phyloP scores from a whole-genome alignment of 371 early-diverging fungal species.

The Mortierella sp. region DNA sequence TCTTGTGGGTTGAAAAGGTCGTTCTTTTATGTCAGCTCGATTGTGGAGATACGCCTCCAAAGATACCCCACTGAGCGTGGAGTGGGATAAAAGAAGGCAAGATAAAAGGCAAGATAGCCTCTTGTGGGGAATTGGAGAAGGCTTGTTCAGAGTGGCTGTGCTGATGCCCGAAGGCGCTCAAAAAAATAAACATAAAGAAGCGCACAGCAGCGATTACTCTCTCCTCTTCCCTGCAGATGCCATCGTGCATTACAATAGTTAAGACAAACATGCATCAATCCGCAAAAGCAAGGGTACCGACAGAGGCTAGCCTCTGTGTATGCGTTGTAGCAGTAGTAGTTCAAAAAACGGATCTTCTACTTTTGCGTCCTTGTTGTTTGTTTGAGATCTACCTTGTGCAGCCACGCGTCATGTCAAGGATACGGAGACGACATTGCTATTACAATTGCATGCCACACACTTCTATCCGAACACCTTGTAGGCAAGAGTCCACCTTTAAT shows the following conservation, averaged over 20 bases:
- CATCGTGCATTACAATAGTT: background rate
- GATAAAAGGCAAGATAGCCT: background rate
- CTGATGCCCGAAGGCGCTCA: background rate
- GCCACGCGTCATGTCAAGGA: background rate
- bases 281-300: background rate
- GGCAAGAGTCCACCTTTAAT: background rate
- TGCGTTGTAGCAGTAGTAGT: background rate
- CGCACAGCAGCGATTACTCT: too few relatives aligned
- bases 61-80: background rate
- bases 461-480: background rate
- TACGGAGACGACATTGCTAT: background rate
- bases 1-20: background rate
- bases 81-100: background rate
- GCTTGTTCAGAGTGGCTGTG: conserved; percentile 3
- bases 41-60: background rate
- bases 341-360: background rate
- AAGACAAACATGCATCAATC: background rate
- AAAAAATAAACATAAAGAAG: background rate
- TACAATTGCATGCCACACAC: background rate
- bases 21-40: conserved; percentile 14
- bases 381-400: background rate
- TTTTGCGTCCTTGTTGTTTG: background rate
- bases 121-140: background rate
- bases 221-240: background rate
- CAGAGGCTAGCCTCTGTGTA: background rate